Percentiles rank a stretch among this genome's conserved stretches.
phyloP scores from a whole-genome alignment of 2,329 filamentous ascomycete species.

The Colletotrichum salicis region DNA sequence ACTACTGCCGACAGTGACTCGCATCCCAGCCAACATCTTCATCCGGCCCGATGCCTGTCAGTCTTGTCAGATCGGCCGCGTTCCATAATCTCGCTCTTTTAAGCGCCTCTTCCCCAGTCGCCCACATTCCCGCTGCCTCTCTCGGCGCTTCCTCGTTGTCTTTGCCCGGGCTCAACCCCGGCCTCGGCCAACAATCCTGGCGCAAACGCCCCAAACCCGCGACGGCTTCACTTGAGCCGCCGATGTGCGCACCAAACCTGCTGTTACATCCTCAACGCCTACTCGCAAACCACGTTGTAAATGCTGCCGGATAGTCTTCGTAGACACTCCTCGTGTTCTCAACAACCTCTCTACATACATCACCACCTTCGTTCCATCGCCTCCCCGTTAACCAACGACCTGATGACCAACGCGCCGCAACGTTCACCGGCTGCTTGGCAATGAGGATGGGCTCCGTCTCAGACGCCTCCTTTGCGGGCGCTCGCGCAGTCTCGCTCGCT shows the following conservation, averaged over 20 bases:
- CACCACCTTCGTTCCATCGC: not conserved
- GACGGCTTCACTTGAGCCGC: constrained; percentile 7
- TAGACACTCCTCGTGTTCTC: not conserved
- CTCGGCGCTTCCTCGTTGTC: constrained; percentile 29
- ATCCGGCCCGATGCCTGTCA: constrained; percentile 9
- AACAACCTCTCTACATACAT: not conserved
- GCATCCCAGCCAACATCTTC: constrained; percentile 13
- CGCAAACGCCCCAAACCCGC: constrained; percentile 3
- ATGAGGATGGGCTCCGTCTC: not conserved
- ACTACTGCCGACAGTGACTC: constrained; percentile 15
- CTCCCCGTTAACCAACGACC: not conserved
- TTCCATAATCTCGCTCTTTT: not conserved
- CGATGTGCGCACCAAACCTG: not conserved
- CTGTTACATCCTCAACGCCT: not conserved
- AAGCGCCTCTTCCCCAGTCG: not conserved
- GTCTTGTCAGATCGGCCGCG: not conserved
- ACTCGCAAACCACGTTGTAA: not conserved
- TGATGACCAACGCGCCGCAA: not conserved
- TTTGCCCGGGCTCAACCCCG: constrained; percentile 7
- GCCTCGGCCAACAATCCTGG: not conserved
- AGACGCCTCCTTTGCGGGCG: not conserved
- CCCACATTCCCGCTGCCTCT: constrained; percentile 25
- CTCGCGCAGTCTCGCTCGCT: not conserved
- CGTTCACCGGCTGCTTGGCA: not conserved
- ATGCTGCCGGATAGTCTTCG: not conserved